Evolutionary conservation across 176 grass and related monocot species (phyloP).

Genomic region (Carex parvula): DNA sequence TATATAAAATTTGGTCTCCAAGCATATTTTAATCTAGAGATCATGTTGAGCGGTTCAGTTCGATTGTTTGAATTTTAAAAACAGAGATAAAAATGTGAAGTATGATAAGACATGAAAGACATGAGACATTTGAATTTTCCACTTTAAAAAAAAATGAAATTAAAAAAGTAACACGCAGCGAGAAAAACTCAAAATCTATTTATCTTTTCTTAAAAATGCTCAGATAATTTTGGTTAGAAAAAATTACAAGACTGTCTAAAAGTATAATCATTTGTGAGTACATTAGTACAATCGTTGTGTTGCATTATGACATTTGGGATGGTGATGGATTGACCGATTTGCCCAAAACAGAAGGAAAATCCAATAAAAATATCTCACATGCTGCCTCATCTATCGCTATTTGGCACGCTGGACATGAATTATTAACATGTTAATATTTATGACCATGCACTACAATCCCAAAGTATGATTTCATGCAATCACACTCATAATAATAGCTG

Average conservation of each 20-base stretch:
- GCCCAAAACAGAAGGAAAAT: background rate
- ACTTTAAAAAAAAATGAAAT: no score
- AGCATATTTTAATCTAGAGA: no score
- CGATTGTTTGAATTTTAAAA: no score
- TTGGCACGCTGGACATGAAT: background rate
- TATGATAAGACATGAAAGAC: no score
- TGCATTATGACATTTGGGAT: background rate
- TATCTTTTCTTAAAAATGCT: no score
- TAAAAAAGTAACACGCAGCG: no score
- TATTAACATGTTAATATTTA: background rate
- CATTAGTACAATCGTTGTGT: background rate
- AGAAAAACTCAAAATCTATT: no score
- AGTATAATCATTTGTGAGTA: background rate
- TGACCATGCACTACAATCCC: no score
- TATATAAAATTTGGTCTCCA: no score
- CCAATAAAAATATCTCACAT: background rate
- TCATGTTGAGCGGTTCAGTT: no score
- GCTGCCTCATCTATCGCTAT: background rate
- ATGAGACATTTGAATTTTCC: no score
- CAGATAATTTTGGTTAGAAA: background rate
- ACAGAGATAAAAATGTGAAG: no score
- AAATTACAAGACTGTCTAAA: background rate
- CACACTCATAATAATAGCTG: background rate
- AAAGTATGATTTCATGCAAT: background rate
- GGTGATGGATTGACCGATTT: background rate